These are phyloP conservation scores for Clarireedia sp. DNA, from an alignment of 2,329 filamentous ascomycete species.

Conservation along the genomic window DNA sequence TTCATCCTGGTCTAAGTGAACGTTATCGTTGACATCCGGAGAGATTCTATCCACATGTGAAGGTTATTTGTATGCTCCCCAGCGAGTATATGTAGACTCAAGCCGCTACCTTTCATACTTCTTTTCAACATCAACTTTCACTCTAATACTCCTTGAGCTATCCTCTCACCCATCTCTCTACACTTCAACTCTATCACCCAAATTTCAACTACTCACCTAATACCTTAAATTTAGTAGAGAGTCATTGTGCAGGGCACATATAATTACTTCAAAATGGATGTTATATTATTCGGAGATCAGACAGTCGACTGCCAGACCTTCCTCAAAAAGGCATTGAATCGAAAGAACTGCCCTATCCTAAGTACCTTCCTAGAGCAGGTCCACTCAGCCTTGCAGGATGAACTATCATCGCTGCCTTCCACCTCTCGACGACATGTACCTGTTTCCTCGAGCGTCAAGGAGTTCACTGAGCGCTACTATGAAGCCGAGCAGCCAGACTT, in stretches of 20 bases:
- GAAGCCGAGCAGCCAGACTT: conserved; percentile 48
- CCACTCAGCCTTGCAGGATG: conserved; percentile 48
- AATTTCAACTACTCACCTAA: background rate
- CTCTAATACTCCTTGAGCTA: background rate
- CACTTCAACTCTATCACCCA: background rate
- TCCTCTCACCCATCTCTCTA: background rate
- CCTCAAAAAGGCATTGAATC: conserved; percentile 13
- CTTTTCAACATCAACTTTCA: background rate
- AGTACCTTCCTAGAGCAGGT: conserved; percentile 48
- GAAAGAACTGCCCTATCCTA: conserved; percentile 17
- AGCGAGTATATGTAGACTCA: conserved; percentile 4
- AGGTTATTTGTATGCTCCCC: background rate
- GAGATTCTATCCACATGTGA: background rate
- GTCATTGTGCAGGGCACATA: conserved; percentile 7
- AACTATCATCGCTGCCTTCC: conserved; percentile 48
- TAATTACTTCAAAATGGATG: conserved; percentile 17
- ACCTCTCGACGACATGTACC: conserved; percentile 51
- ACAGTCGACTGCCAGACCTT: conserved; percentile 17
- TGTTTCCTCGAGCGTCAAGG: conserved; percentile 52
- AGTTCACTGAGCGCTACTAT: conserved; percentile 58
- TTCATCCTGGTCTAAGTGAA: background rate
- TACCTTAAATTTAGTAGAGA: background rate
- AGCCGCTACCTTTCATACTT: background rate
- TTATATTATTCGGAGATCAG: conserved; percentile 19
- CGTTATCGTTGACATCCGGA: background rate